These are phyloP conservation scores for Solanum sejunctum DNA, from an alignment of 257 asterid species.

Conservation along the genomic window DNA sequence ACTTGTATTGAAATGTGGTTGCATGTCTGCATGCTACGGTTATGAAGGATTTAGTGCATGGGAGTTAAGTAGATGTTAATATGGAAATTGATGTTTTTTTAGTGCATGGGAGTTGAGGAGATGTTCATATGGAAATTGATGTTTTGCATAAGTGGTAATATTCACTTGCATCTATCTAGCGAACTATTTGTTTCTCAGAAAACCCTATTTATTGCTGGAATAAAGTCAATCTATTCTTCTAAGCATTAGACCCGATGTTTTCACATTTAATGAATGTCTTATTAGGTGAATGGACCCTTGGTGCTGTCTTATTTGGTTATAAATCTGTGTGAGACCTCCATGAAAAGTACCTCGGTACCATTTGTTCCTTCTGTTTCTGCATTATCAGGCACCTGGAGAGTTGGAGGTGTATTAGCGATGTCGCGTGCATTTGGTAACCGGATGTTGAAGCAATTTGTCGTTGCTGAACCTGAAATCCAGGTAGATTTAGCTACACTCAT, in stretches of 20 bases:
- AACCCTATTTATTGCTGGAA: not conserved
- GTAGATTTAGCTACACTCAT: constrained; percentile 14
- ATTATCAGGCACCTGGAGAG: constrained; percentile 94
- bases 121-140: too few species aligned
- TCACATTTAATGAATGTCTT: not conserved
- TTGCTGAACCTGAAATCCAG: constrained; percentile 99
- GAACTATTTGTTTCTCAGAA: not conserved
- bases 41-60: not conserved
- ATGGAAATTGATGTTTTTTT: not conserved
- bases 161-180: not conserved
- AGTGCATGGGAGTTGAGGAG: too few species aligned
- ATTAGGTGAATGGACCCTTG: not conserved
- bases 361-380: not conserved
- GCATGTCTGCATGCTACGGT: not conserved
- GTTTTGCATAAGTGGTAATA: not conserved
- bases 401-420: constrained; percentile 98
- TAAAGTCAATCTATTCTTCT: not conserved
- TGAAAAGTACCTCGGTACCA: not conserved
- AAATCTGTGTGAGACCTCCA: not conserved
- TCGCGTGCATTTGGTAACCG: constrained; percentile 99
- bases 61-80: not conserved
- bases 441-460: constrained; percentile 88
- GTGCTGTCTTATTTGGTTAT: not conserved
- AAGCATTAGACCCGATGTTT: not conserved
- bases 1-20: not conserved